A percentile compares a stretch with the other conserved stretches of the same genome.
Evolutionary conservation across 2,329 filamentous ascomycete genomes (phyloP).

Genomic region (Westerdykella sp.): DNA sequence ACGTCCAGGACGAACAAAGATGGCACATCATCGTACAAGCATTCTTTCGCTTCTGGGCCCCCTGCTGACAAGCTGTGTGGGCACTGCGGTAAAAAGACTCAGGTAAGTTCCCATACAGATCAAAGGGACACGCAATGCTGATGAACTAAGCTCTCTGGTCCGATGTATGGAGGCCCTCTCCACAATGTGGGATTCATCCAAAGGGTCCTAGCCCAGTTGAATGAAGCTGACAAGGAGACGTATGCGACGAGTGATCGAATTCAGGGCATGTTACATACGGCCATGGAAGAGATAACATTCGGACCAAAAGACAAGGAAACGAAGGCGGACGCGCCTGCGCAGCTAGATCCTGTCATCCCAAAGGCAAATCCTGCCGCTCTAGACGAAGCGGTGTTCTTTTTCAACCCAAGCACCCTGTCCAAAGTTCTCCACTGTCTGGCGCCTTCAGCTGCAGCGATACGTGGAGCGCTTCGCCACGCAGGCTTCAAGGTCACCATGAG

Average conservation of each 20-base stretch:
- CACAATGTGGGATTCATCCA: conserved; percentile 81
- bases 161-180: conserved; percentile 89
- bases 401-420: conserved; percentile 67
- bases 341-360: conserved; percentile 36
- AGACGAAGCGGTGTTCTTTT: conserved; percentile 79
- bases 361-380: conserved; percentile 37
- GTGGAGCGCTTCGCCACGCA: conserved; percentile 72
- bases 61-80: conserved; percentile 61
- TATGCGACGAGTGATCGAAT: conserved; percentile 79
- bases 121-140: background rate
- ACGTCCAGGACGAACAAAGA: conserved; percentile 63
- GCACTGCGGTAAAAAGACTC: conserved; percentile 81
- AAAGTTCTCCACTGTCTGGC: conserved; percentile 73
- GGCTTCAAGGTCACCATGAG: conserved; percentile 81
- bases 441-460: conserved; percentile 70
- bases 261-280: conserved; percentile 85
- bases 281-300: conserved; percentile 63
- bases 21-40: conserved; percentile 64
- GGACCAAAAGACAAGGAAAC: conserved; percentile 16
- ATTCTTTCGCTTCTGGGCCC: conserved; percentile 67
- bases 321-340: conserved; percentile 14
- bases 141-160: conserved; percentile 59
- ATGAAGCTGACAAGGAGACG: conserved; percentile 57
- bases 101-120: conserved; percentile 38
- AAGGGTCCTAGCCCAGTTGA: conserved; percentile 66